Conservation (phyloP, 257 asterid species). For the Fraxinus quadrangulata region DNA sequence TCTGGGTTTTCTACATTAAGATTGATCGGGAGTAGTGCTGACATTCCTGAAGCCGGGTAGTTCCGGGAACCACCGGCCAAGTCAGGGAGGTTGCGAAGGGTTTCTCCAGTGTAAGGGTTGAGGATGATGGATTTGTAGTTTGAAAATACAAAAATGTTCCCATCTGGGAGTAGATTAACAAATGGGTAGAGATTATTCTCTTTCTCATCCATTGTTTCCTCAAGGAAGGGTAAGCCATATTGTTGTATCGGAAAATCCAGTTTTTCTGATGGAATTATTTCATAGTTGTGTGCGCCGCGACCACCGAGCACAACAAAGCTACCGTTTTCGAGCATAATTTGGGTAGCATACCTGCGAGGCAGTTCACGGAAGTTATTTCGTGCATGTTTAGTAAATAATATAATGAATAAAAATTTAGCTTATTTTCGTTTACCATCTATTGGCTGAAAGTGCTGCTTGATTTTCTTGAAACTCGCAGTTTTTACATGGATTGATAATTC, state of each 20-base stretch:
- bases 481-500: conserved; percentile 42
- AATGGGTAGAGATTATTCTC: conserved; percentile 90
- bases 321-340: conserved; percentile 59
- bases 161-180: conserved; percentile 80
- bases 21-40: conserved; percentile 73
- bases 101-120: conserved; percentile 59
- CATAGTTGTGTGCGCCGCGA: conserved; percentile 63
- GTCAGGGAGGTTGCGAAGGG: conserved; percentile 55
- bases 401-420: background rate
- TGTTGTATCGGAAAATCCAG: conserved; percentile 39
- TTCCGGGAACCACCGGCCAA: conserved; percentile 67
- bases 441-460: conserved; percentile 39
- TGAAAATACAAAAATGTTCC: conserved; percentile 74
- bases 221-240: conserved; percentile 54
- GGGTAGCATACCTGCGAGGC: conserved; percentile 53
- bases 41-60: conserved; percentile 80
- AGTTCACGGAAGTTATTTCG: background rate
- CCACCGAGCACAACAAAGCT: conserved; percentile 66
- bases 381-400: background rate
- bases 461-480: conserved; percentile 55
- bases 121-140: conserved; percentile 65
- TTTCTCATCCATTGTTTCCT: conserved; percentile 49
- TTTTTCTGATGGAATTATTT: conserved; percentile 57
- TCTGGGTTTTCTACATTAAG: conserved; percentile 29
- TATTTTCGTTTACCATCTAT: conserved; percentile 52